These are phyloP conservation scores for Mycena latifolia DNA, from an alignment of 768 basidiomycete species.

Conservation along the genomic window DNA sequence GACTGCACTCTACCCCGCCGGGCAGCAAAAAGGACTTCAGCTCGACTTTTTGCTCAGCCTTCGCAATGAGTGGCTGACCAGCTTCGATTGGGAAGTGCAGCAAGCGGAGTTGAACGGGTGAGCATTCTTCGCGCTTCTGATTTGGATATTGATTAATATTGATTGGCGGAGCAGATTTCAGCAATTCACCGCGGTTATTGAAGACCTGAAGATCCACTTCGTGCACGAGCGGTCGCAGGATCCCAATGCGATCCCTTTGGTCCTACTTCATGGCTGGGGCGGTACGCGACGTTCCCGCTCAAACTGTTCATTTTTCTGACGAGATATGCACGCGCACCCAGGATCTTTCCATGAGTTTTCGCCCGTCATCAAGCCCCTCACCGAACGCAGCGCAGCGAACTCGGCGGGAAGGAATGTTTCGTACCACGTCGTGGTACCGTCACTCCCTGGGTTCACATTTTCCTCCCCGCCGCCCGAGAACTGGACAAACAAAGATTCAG, in stretches of 20 bases:
- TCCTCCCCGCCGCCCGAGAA: constrained; percentile 21
- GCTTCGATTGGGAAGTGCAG: neutral
- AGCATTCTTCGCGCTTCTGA: neutral
- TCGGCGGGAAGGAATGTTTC: constrained; percentile 6
- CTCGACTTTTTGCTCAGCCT: neutral
- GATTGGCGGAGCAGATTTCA: neutral
- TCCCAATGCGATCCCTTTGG: neutral
- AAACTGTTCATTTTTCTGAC: neutral
- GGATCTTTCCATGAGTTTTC: constrained; percentile 12
- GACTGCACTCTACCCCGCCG: neutral
- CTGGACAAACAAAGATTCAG: constrained; percentile 39
- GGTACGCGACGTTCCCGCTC: no score
- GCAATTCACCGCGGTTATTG: neutral
- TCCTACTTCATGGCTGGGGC: neutral
- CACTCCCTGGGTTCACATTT: constrained; percentile 34
- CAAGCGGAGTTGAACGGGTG: neutral
- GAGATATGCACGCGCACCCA: neutral
- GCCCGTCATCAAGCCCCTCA: constrained; percentile 7
- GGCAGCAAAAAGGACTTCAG: neutral
- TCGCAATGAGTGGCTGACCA: neutral
- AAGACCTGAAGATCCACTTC: neutral
- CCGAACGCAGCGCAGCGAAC: neutral
- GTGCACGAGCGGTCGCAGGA: neutral
- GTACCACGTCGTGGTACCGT: constrained; percentile 3
- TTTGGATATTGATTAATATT: neutral